Evolutionary conservation across 129 eudicot genomes (phyloP), one percentile per base, ranked within the genome.

Genomic region (Ambrosia trifida): DNA sequence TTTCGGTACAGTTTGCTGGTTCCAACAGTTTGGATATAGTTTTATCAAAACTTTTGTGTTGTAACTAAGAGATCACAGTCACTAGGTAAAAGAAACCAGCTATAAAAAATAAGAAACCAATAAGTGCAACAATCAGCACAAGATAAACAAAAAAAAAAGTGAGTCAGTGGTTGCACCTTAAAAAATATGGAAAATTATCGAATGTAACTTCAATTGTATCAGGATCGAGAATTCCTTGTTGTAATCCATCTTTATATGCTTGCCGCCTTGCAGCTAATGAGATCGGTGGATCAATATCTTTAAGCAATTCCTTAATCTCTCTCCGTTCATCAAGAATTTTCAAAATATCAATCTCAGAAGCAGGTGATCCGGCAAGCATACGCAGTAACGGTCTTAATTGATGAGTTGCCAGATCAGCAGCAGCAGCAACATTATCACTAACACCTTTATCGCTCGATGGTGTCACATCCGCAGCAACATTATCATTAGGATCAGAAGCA

Each of bases 111-210:
- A 10, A 7, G 14, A 9, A 7, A 17, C 0, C 17, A 45, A 31
- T 3, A 51, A 16, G 16, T 28, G 13, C 56, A 64, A 33, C 0
- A 59, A 31, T 31, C 33, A 64, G 18, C 59, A 67, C 33, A 24
- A 63, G 41, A 52, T 14, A 74, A 16, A 28, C 11, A n/a, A 24
- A 24, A 24, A 35, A 20, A 50, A 58, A 45, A 49, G 65, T n/a
- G 53, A 44, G 62, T 46, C 13, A 11, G 45, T 30, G 3, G 57
- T 31, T 36, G 62, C 80, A 93, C 98, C 96, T 89, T 72, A 93
- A 63, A 78, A 83, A 93, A 80, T 93, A 89, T 2, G 98, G 96
- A 59, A 93, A 93, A 47, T 83, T 76, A 45, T 89, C 84, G 75
- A 89, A 85, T 49, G 98, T 89, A 57, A 87, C 92, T 75, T 87